Evolutionary conservation across 805 yeast species (phyloP).

Genomic region (Cyberlindnera nakhonratchasimensis): DNA sequence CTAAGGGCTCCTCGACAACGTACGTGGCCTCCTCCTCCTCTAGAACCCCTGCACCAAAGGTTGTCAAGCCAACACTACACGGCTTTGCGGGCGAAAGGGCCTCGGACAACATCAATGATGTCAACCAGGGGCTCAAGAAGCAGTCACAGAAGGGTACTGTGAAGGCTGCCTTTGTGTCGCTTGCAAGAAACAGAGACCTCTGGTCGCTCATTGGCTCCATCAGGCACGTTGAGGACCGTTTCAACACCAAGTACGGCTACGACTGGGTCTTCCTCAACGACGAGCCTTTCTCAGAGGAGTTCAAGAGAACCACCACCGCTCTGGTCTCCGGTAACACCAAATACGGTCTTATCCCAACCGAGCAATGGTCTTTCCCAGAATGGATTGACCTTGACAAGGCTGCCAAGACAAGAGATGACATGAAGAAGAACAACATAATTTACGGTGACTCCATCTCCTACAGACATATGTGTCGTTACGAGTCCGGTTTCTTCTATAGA

Average conservation of each 20-base stretch:
- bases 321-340: conserved; percentile 57
- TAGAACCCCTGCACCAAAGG: conserved; percentile 9
- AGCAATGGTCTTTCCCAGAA: conserved; percentile 70
- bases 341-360: conserved; percentile 58
- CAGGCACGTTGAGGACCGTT: conserved; percentile 63
- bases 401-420: conserved; percentile 39
- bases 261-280: conserved; percentile 84
- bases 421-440: conserved; percentile 43
- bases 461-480: conserved; percentile 62
- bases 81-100: conserved; percentile 10
- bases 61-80: conserved; percentile 14
- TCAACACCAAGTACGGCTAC: conserved; percentile 58
- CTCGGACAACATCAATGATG: conserved; percentile 15
- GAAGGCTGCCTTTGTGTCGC: conserved; percentile 64
- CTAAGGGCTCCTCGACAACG: conserved; percentile 28
- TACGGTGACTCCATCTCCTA: conserved; percentile 64
- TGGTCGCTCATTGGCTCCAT: conserved; percentile 56
- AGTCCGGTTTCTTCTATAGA: conserved; percentile 57
- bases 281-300: conserved; percentile 54
- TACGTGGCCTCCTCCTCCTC: conserved; percentile 19
- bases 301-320: conserved; percentile 44
- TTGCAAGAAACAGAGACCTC: conserved; percentile 68
- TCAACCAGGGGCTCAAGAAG: conserved; percentile 22
- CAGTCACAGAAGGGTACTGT: conserved; percentile 26
- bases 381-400: conserved; percentile 57